Percentiles rank a stretch among this genome's conserved stretches.
Conservation (phyloP, 805 yeast species). For the Myxozyma nipponensis region DNA sequence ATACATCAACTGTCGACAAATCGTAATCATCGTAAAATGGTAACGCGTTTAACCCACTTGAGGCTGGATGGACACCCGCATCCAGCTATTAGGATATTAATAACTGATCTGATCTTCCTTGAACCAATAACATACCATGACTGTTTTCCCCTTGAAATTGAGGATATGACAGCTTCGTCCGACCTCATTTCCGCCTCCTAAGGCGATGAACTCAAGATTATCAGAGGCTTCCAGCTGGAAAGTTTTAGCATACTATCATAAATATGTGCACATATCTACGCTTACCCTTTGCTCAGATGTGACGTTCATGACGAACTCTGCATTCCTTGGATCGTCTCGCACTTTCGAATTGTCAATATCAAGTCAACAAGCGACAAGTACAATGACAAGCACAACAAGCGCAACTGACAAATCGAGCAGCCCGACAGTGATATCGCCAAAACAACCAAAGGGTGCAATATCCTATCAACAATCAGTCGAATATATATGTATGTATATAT, state of each 20-base stretch:
- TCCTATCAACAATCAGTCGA: too few relatives aligned
- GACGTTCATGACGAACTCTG: slow-evolving; percentile 42
- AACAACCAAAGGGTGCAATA: too few relatives aligned
- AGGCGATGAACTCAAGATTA: slow-evolving; percentile 66
- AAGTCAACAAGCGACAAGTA: too few relatives aligned
- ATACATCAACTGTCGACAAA: slow-evolving; percentile 75
- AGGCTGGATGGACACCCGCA: slow-evolving; percentile 98
- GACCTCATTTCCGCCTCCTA: slow-evolving; percentile 98
- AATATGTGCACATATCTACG: neutral
- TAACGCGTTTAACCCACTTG: slow-evolving; percentile 79
- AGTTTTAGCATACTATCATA: too few relatives aligned
- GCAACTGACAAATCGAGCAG: too few relatives aligned
- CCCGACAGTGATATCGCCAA: too few relatives aligned
- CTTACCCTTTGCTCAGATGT: neutral
- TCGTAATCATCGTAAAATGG: slow-evolving; percentile 97
- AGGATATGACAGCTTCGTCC: slow-evolving; percentile 94
- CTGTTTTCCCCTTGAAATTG: slow-evolving; percentile 87
- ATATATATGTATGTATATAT: too few relatives aligned
- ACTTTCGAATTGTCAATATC: too few relatives aligned
- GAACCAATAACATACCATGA: slow-evolving; percentile 51
- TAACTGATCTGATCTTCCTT: neutral
- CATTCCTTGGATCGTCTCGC: slow-evolving; percentile 37
- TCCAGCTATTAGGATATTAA: slow-evolving; percentile 47
- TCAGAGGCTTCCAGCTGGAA: slow-evolving; percentile 35
- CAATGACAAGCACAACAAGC: too few relatives aligned